These are phyloP conservation scores for Aspergillus cristatus DNA, from an alignment of 495 filamentous ascomycete genomes.

Conservation along the genomic window DNA sequence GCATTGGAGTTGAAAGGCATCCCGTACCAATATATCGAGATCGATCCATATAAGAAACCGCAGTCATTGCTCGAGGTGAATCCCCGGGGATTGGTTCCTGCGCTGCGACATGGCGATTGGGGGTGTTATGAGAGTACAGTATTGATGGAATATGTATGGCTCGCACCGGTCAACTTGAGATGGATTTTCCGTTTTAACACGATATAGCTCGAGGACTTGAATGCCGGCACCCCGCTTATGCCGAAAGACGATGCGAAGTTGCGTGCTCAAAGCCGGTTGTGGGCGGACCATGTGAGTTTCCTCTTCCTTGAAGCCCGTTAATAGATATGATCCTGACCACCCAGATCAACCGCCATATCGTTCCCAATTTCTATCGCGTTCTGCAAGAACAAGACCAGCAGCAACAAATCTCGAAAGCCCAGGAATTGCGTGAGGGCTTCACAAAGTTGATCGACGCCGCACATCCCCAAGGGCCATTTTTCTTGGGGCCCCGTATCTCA, in stretches of 20 bases:
- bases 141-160: constrained; percentile 75
- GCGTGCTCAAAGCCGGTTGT: constrained; percentile 72
- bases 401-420: constrained; percentile 53
- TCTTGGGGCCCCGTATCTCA: constrained; percentile 60
- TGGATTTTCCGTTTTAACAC: too few species aligned
- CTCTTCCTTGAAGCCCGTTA: neutral
- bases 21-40: constrained; percentile 85
- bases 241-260: constrained; percentile 56
- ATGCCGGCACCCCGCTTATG: constrained; percentile 50
- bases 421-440: constrained; percentile 62
- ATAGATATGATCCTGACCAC: constrained; percentile 11
- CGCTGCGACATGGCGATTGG: constrained; percentile 76
- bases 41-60: constrained; percentile 80
- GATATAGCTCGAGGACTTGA: constrained; percentile 67
- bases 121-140: constrained; percentile 81
- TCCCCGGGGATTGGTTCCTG: constrained; percentile 80
- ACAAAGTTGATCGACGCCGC: constrained; percentile 63
- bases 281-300: constrained; percentile 71
- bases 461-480: constrained; percentile 65
- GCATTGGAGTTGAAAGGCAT: constrained; percentile 80
- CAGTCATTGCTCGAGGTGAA: constrained; percentile 72
- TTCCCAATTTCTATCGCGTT: constrained; percentile 73
- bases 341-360: constrained; percentile 73
- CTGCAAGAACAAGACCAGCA: constrained; percentile 60
- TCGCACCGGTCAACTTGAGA: neutral